These are phyloP conservation scores for Antrodiella citrinella DNA, from an alignment of 768 basidiomycete genomes.

Conservation along the genomic window DNA sequence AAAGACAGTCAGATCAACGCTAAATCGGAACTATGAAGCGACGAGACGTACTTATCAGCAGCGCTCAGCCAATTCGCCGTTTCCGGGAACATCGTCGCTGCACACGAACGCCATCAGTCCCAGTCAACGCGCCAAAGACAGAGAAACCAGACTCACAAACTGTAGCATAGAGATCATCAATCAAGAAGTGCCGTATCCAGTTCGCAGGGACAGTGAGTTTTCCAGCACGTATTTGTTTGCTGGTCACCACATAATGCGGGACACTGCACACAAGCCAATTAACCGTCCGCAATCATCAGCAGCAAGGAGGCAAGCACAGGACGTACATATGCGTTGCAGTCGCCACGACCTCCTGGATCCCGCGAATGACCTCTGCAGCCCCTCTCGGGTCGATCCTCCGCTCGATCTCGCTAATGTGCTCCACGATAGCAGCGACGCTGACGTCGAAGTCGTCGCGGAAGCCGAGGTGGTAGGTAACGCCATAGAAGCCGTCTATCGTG, in stretches of 20 bases:
- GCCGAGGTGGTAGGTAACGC: conserved; percentile 44
- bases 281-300: not conserved
- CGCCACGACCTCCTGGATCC: conserved; percentile 32
- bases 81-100: conserved; percentile 51
- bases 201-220: conserved; percentile 24
- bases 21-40: not conserved
- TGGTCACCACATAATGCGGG: conserved; percentile 46
- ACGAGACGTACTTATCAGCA: conserved; percentile 37
- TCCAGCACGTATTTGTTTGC: conserved; percentile 25
- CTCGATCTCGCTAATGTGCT: conserved; percentile 40
- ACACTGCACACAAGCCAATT: conserved; percentile 25
- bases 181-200: conserved; percentile 38
- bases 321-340: conserved; percentile 48
- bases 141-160: conserved; percentile 26
- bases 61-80: conserved; percentile 45
- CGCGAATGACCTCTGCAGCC: conserved; percentile 25
- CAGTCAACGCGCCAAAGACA: not conserved
- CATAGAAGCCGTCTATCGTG: conserved; percentile 51
- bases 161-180: conserved; percentile 54
- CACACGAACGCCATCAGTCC: not conserved
- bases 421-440: conserved; percentile 35
- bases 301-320: not conserved
- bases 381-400: conserved; percentile 27
- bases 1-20: not conserved
- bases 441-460: conserved; percentile 52